phyloP scores from a whole-genome alignment of 177 flowering plant genomes.

The Vitis hybrid region DNA sequence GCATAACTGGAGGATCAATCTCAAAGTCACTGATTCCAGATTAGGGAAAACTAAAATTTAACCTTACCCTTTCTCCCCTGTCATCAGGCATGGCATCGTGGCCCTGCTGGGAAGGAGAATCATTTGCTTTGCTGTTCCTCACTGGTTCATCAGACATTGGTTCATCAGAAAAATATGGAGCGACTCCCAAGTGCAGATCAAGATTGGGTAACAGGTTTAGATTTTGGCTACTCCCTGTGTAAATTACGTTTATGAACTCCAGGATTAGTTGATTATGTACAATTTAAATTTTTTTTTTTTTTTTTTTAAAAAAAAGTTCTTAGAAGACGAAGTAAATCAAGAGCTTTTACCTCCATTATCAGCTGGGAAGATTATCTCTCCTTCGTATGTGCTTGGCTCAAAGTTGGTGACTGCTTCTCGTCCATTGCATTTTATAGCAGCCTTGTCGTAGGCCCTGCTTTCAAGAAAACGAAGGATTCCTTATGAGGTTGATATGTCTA shows the following conservation, averaged over 20 bases:
- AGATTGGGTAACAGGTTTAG: conserved; percentile 42
- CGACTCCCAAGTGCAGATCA: conserved; percentile 56
- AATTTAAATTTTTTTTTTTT: too few species aligned
- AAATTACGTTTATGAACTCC: neutral
- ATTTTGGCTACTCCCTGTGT: conserved; percentile 24
- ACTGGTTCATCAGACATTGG: neutral
- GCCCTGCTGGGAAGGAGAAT: conserved; percentile 11
- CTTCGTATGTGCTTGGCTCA: conserved; percentile 43
- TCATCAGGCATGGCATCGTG: conserved; percentile 19
- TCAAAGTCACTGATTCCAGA: neutral
- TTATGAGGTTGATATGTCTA: neutral
- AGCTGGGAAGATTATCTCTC: conserved; percentile 15
- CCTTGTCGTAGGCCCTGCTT: conserved; percentile 68
- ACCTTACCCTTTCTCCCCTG: conserved; percentile 32
- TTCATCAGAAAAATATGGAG: conserved; percentile 17
- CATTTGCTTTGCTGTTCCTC: neutral
- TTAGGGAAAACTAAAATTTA: neutral
- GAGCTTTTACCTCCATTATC: conserved; percentile 24
- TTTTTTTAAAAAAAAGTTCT: neutral
- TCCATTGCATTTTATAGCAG: conserved; percentile 56
- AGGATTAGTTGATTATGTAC: too few species aligned
- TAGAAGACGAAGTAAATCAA: neutral
- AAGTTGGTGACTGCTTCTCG: conserved; percentile 65
- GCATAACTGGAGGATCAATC: neutral
- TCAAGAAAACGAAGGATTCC: neutral